Conservation (phyloP, 106 monocot species). For the Acorus gramineus region DNA sequence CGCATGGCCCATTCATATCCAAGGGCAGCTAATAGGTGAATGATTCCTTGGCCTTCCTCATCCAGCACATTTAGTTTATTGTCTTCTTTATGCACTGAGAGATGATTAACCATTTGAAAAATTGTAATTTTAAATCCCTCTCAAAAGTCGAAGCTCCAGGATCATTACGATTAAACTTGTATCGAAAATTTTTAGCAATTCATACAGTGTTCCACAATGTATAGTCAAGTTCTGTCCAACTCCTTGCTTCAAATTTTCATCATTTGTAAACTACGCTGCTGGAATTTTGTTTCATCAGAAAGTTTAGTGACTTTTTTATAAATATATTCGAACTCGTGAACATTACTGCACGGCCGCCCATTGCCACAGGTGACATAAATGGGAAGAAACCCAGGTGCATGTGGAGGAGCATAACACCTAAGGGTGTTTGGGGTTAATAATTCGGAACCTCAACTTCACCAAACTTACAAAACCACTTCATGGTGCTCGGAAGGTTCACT, state of each 20-base stretch:
- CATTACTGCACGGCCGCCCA: conserved; percentile 40
- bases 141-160: conserved; percentile 25
- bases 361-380: conserved; percentile 39
- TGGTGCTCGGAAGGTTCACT: not conserved
- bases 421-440: conserved; percentile 20
- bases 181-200: not conserved
- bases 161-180: not conserved
- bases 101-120: conserved; percentile 44
- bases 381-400: conserved; percentile 34
- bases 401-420: conserved; percentile 34
- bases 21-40: conserved; percentile 57
- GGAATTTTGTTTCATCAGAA: too few species aligned
- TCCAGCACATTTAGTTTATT: conserved; percentile 36
- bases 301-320: too few species aligned
- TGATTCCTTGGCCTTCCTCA: conserved; percentile 34
- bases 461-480: conserved; percentile 46
- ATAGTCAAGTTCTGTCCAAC: conserved; percentile 12
- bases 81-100: conserved; percentile 45
- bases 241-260: conserved; percentile 9
- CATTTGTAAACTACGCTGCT: too few species aligned
- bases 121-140: conserved; percentile 29
- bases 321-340: conserved; percentile 64
- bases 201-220: conserved; percentile 21
- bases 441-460: conserved; percentile 41
- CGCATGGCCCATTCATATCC: conserved; percentile 55